Evolutionary conservation across 2,329 filamentous ascomycete species (phyloP), one percentile per base, ranked within the genome.

Genomic region (Raffaelea albimanens): DNA sequence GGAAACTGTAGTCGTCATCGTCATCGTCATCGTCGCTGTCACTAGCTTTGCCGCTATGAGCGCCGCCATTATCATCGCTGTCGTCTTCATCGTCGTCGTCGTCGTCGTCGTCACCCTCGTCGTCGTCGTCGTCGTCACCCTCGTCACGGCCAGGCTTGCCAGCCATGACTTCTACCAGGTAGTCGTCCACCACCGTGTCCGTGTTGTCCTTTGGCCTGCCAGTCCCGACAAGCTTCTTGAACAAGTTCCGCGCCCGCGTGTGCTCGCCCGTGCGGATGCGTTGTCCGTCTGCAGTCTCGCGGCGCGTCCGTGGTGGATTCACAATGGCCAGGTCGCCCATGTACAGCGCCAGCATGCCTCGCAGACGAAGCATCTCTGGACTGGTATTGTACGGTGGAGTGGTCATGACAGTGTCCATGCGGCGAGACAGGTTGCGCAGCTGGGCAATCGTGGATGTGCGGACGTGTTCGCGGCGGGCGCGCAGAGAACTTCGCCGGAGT

Each of bases 281-380:
- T 14, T 53, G 54, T 11, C 64, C 64, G 38, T 65, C 61, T 59
- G 57, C 2, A 55, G 54, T 36, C 20, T 55, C 50, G 16, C 56
- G 53, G 13, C 52, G 46, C 19, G 58, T 55, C 20, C 56, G 50
- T 23, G 65, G 56, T n/a, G 59, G 55, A 36, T 60, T 56, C 1
- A 71, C 70, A 20, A 81, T 57, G 22, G 67, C 60, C 34, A 95
- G 65, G 61, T 95, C 87, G 7, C 75, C 83, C 16, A 87, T 70
- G 72, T 87, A 95, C 16, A 93, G 67, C 1, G 80, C 78, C 5
- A 89, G 66, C 75, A 88, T 87, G 9, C 77, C 88, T 45, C 87
- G 73, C 21, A 95, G 67, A 43, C 83, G 71, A 41, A 90, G 67
- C 50, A 95, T 67, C 51, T 82, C 77, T 4, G 70, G 63, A 55